Conservation (phyloP, 2,329 filamentous ascomycete species). For the Raffaelea ambrosiae region DNA sequence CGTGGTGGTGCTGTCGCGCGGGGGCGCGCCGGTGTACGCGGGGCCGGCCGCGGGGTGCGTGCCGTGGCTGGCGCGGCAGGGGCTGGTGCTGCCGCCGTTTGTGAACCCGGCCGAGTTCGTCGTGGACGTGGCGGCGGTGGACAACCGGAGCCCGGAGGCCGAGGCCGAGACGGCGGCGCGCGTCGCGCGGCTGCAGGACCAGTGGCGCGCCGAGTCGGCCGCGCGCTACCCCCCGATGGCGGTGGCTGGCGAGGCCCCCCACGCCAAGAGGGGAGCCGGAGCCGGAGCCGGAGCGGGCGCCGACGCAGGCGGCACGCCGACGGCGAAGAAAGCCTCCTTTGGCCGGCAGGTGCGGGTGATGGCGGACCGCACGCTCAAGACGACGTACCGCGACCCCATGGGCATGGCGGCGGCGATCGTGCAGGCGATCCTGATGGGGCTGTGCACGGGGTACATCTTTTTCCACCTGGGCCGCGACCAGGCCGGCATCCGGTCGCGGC, state of each 20-base stretch:
- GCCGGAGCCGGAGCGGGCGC: constrained; percentile 14
- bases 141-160: constrained; percentile 59
- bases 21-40: constrained; percentile 59
- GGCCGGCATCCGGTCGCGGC: constrained; percentile 62
- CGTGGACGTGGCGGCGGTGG: constrained; percentile 66
- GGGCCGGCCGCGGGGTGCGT: constrained; percentile 47
- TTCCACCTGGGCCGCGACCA: constrained; percentile 55
- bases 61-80: constrained; percentile 53
- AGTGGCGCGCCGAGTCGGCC: constrained; percentile 43
- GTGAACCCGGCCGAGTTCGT: constrained; percentile 72
- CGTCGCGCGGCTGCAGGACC: constrained; percentile 50
- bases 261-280: no score
- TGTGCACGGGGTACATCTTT: constrained; percentile 68
- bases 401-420: constrained; percentile 63
- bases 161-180: constrained; percentile 51
- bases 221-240: constrained; percentile 18
- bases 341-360: constrained; percentile 56
- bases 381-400: constrained; percentile 68
- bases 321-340: constrained; percentile 51
- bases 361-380: constrained; percentile 59
- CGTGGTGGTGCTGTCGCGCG: constrained; percentile 55
- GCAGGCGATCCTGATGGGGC: constrained; percentile 61
- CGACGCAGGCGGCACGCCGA: constrained; percentile 15
- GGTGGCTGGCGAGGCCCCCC: no score
- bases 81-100: constrained; percentile 57